A percentile compares a stretch with the other conserved stretches of the same genome.
These are phyloP conservation scores for Psilocybe tampanensis DNA, from an alignment of 768 basidiomycete genomes.

Conservation along the genomic window DNA sequence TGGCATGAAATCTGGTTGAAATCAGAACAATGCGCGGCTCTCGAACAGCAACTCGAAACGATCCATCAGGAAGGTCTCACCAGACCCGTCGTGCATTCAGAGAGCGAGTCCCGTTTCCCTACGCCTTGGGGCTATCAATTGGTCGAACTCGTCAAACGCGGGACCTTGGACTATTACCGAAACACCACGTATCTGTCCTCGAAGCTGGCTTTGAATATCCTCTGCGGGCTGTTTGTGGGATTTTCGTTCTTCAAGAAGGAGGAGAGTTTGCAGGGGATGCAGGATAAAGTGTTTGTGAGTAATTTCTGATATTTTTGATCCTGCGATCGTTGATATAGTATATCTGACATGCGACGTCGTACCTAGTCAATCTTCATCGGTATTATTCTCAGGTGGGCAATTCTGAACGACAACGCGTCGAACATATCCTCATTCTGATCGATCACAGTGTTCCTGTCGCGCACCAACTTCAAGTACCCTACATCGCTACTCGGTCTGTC, in stretches of 20 bases:
- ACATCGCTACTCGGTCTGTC: constrained; percentile 53
- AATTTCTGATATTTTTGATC: not conserved
- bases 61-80: constrained; percentile 51
- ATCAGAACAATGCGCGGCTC: constrained; percentile 40
- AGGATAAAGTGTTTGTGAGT: constrained; percentile 65
- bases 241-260: constrained; percentile 62
- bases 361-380: constrained; percentile 57
- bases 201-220: constrained; percentile 54
- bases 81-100: constrained; percentile 35
- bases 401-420: not conserved
- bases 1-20: constrained; percentile 60
- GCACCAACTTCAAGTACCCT: constrained; percentile 64
- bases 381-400: constrained; percentile 38
- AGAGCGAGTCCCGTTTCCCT: constrained; percentile 45
- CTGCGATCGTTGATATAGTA: too few relatives aligned
- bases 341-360: too few relatives aligned
- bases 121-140: constrained; percentile 54
- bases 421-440: constrained; percentile 1
- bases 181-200: constrained; percentile 59
- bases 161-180: constrained; percentile 48
- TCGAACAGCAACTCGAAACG: constrained; percentile 39
- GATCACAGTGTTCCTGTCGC: constrained; percentile 45
- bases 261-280: constrained; percentile 53
- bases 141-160: constrained; percentile 43
- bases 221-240: constrained; percentile 55